Base-by-base conservation (phyloP, 441 rosid genomes). In the Populus tomentosa region DNA sequence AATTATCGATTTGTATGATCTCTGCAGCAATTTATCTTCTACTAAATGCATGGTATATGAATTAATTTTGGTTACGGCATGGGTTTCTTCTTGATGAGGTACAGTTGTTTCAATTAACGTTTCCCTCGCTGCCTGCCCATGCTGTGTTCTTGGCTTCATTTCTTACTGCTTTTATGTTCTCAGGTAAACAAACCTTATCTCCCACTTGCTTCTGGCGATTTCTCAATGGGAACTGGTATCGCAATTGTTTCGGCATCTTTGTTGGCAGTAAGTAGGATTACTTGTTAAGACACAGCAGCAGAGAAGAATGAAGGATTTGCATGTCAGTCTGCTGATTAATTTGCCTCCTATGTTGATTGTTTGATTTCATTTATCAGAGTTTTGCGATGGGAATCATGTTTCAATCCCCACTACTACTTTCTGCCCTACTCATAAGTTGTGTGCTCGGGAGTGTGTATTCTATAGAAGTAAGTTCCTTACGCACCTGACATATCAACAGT, bases 171-270 rank as follows among this genome's bases (percentile, higher is more conserved):
- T 10, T 23, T 73, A 6, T 30, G 23, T 35, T 72, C 30, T 16
- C 7, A 85, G 85, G 72, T 82, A n/a, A 82, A 85, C 70, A 80
- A 82, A 77, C 85, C 87, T 1, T 32, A 80, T 74, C 87, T 85
- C 32, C 87, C 87, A 28, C 70, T 85, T 0, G 87, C 85, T 38
- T 78, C 85, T 1, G 87, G 87, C 7, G 70, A 78, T 11, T 80
- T 78, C 53, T 80, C 87, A n/a, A 76, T 73, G 75, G 33, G 33
- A 78, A 80, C 85, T 53, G 87, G 84, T 23, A n/a, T 23, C 0
- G 42, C 73, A 38, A 85, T 85, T 59, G 84, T 82, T 35, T 74
- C 23, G 8, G 59, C 80, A 32, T 78, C 72, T 78, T 38, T 80
- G 9, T 32, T 71, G 18, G 56, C 81, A 81, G 87, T 82, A 73